Evolutionary conservation across 2,329 filamentous ascomycete species (phyloP), one percentile per base, ranked within the genome.

Genomic region (Stylonectria norvegica): DNA sequence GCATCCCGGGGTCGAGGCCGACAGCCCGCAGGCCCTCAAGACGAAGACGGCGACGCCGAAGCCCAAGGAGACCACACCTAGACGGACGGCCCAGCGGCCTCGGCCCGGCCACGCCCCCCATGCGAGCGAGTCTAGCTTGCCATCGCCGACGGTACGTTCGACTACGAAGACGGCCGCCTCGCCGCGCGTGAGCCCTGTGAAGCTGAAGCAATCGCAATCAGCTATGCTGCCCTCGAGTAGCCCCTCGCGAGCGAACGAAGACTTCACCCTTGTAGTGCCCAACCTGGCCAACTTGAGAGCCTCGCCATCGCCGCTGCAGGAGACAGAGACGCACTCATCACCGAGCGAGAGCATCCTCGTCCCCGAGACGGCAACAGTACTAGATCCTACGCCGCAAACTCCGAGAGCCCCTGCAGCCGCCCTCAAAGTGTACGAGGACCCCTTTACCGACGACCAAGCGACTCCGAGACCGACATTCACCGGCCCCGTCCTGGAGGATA

Each of bases 371-470:
- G 15, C 28, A 1, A 12, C 25, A 10, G 44, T 18, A 25, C 40
- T 23, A 35, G 29, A 16, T 29, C 32, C 19, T 20, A 15, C 16
- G 11, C 15, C 22, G 12, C 8, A 25, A 12, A 20, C 32, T n/a
- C 45, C 49, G 10, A 44, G 30, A 42, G 40, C 47, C 12, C 41
- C 47, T 7, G 34, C 38, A 15, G 43, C 36, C 14, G 42, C 35
- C 2, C 55, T 81, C 11, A 70, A 79, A 50, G 79, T 83, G 1
- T 83, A 81, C 45, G 80, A 83, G 52, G 79, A 84, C 47, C 79
- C 79, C 2, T 76, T 79, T 43, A 73, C 70, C 5, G 68, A 67
- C 27, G 68, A 75, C 16, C 66, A 75, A 33, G 53, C 66, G 5
- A 68, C 69, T 2, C 67, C 75, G 1, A 70, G 70, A 38, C 69